phyloP scores from a whole-genome alignment of 202 grass and related monocot genomes.

The Schoenoplectus tabernaemontani region DNA sequence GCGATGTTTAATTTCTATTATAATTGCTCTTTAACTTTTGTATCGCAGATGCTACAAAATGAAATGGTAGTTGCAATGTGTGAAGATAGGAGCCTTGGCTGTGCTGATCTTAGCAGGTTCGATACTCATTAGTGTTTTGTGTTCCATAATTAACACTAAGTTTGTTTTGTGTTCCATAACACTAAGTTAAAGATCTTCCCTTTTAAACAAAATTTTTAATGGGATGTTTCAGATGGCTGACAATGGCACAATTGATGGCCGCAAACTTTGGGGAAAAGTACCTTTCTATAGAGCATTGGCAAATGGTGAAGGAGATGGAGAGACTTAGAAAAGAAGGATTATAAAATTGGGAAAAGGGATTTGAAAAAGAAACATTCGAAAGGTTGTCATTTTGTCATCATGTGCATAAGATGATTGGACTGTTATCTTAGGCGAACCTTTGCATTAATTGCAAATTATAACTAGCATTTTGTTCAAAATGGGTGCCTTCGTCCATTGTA shows the following conservation, averaged over 20 bases:
- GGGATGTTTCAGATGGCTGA: conserved; percentile 66
- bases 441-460: not conserved
- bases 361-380: not conserved
- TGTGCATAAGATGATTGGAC: not conserved
- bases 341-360: conserved; percentile 6
- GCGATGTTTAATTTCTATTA: not conserved
- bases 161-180: too few species aligned
- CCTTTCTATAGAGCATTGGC: conserved; percentile 70
- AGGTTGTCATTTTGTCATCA: not conserved
- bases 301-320: conserved; percentile 80
- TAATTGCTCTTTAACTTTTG: not conserved
- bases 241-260: conserved; percentile 70
- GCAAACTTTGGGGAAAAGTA: conserved; percentile 70
- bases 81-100: conserved; percentile 59
- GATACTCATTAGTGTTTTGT: not conserved
- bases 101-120: conserved; percentile 87
- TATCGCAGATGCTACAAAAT: conserved; percentile 65
- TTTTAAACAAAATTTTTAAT: not conserved
- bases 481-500: not conserved
- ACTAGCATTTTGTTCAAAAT: not conserved
- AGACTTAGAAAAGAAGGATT: conserved; percentile 74
- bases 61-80: conserved; percentile 81
- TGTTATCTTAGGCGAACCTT: not conserved
- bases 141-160: not conserved
- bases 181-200: not conserved